Conservation (phyloP, 495 filamentous ascomycete species). For the Geoglossum glabrum region DNA sequence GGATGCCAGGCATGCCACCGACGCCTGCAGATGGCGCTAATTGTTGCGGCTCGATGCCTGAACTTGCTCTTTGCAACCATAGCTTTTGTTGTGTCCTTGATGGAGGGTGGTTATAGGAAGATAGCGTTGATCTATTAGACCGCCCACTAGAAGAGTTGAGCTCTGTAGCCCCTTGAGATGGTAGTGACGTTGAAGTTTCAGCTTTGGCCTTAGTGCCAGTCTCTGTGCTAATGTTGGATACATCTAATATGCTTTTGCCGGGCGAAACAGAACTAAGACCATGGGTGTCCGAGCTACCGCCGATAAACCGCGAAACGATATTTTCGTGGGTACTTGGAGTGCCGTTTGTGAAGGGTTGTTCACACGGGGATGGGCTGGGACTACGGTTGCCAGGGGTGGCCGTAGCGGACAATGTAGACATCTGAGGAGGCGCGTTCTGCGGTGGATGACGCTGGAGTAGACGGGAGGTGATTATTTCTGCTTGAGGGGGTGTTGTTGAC, state of each 20-base stretch:
- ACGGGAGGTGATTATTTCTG: conserved; percentile 31
- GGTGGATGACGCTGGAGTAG: conserved; percentile 36
- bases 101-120: conserved; percentile 22
- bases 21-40: conserved; percentile 21
- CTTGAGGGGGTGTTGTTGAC: conserved; percentile 11
- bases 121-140: not conserved
- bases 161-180: not conserved
- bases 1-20: conserved; percentile 7
- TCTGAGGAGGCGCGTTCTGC: conserved; percentile 35
- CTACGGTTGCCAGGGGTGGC: conserved; percentile 24
- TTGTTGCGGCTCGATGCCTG: conserved; percentile 34
- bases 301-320: conserved; percentile 7
- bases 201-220: not conserved
- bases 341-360: conserved; percentile 20
- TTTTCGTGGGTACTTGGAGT: conserved; percentile 16
- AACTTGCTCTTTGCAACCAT: conserved; percentile 46
- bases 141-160: not conserved
- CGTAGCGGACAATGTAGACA: conserved; percentile 34
- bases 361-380: conserved; percentile 18
- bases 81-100: conserved; percentile 53
- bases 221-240: not conserved
- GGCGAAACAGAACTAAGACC: conserved; percentile 10
- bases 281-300: conserved; percentile 5
- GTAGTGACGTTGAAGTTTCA: not conserved
- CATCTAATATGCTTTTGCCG: not conserved